These are phyloP conservation scores for Quercus phellos DNA, from an alignment of 331 rosid species.

Conservation along the genomic window DNA sequence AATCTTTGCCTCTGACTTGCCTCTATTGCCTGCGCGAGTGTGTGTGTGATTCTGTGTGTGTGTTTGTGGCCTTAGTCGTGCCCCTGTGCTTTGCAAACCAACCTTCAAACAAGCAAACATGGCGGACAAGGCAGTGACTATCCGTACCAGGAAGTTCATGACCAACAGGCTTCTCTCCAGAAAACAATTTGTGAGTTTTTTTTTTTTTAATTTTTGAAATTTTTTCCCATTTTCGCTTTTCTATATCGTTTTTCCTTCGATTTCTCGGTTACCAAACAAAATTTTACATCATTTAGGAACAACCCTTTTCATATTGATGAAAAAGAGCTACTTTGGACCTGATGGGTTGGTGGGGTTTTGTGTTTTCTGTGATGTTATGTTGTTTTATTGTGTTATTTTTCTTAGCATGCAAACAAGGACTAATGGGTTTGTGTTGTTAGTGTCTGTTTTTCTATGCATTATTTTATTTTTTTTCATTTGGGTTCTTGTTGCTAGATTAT, in stretches of 20 bases:
- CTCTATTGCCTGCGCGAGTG: background rate
- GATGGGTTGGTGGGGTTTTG: background rate
- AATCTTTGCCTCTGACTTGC: background rate
- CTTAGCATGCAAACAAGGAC: no score
- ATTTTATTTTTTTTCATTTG: background rate
- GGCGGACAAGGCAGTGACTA: conserved; percentile 92
- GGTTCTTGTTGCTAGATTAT: background rate
- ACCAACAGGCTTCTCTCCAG: conserved; percentile 87
- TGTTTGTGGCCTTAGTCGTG: background rate
- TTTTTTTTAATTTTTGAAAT: no score
- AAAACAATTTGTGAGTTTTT: conserved; percentile 73
- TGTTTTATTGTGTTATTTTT: background rate
- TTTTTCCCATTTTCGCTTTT: background rate
- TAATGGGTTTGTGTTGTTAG: background rate
- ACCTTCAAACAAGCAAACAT: conserved; percentile 28
- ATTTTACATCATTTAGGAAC: background rate
- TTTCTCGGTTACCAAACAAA: background rate
- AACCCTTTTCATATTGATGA: background rate
- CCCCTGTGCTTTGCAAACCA: background rate
- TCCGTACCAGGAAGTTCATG: conserved; percentile 87
- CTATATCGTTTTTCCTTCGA: background rate
- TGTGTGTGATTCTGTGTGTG: background rate
- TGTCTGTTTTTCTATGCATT: background rate
- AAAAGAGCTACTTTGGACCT: background rate
- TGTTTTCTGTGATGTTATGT: background rate